Conservation (phyloP, 1,139 yeast species). For the Candida glucosophila region DNA sequence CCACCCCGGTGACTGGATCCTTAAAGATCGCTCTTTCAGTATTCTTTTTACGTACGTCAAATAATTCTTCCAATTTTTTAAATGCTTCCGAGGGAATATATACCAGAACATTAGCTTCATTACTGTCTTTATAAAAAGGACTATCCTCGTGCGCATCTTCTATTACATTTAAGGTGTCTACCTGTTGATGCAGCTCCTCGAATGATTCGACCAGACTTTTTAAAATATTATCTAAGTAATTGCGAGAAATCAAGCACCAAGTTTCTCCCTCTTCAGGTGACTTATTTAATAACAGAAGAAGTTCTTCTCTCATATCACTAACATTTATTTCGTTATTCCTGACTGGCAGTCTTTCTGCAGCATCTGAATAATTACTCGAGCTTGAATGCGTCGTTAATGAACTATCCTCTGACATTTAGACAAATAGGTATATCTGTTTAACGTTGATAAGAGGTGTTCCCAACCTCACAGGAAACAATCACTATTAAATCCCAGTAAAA, state of each 20-base stretch:
- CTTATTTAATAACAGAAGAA: constrained; percentile 12
- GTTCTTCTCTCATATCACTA: too few species aligned
- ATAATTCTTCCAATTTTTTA: constrained; percentile 40
- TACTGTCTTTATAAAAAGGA: constrained; percentile 19
- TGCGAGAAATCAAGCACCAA: constrained; percentile 28
- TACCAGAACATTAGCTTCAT: constrained; percentile 21
- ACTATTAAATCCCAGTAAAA: too few species aligned
- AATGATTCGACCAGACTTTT: constrained; percentile 16
- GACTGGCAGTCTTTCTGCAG: too few species aligned
- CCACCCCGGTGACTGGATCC: constrained; percentile 26
- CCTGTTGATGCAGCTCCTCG: constrained; percentile 13
- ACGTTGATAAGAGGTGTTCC: too few species aligned
- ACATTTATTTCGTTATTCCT: too few species aligned
- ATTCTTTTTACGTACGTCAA: constrained; percentile 41
- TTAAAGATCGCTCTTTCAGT: constrained; percentile 37
- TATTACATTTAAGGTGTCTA: constrained; percentile 26
- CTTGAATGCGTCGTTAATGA: too few species aligned
- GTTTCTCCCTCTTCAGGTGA: constrained; percentile 26
- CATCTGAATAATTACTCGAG: too few species aligned
- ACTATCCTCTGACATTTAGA: too few species aligned
- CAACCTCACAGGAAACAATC: too few species aligned
- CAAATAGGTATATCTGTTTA: too few species aligned
- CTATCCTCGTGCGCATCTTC: constrained; percentile 27
- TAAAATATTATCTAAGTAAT: constrained; percentile 20
- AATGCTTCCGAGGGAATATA: constrained; percentile 36